Evolutionary conservation across 768 basidiomycete species (phyloP), one percentile per base, ranked within the genome.

Genomic region (Antrodiella citrinella): DNA sequence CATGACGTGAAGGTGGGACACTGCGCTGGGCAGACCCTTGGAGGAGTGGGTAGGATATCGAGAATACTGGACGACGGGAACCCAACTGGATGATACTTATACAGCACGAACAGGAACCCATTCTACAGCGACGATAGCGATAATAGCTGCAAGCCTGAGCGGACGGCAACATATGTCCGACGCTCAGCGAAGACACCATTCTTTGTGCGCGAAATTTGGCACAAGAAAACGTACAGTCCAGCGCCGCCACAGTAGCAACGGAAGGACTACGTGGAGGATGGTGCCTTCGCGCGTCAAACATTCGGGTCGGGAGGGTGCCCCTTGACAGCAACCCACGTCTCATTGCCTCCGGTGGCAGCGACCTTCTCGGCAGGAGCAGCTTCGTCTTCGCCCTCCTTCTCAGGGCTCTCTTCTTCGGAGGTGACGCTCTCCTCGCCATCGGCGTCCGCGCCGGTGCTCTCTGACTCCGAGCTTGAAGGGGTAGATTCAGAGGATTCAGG

Each of bases 241-340:
- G 7, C 7, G 9, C 13, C 22, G 44, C 24, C 5, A 22, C 18
- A 18, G 44, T 22, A 13, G 24, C 24, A 24, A 45, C 15, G 44
- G 9, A 43, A 3, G 5, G 49, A 39, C 4, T 39, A 15, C 23
- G 35, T 23, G 26, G 13, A 19, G 3, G 5, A 48, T 35, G 44
- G 13, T n/a, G 26, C 21, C 44, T 49, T 19, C 39, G 48, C 51
- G 24, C 44, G 44, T 50, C 45, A 38, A 19, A 48, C 40, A 41
- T 26, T 10, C 19, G 45, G n/a, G 30, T 51, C 53, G 20, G 55
- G 47, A 20, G 62, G 54, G 52, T 78, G 69, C 20, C 73, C 73
- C 65, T 86, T 84, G 62, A 90, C 81, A 18, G 84, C 71, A 45
- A 89, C 78, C 87, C 87, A 90, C 62, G 84, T 86, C 60, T 89